Evolutionary conservation across 371 early-diverging fungal species (phyloP).

Genomic region (Mucor plumbeus): DNA sequence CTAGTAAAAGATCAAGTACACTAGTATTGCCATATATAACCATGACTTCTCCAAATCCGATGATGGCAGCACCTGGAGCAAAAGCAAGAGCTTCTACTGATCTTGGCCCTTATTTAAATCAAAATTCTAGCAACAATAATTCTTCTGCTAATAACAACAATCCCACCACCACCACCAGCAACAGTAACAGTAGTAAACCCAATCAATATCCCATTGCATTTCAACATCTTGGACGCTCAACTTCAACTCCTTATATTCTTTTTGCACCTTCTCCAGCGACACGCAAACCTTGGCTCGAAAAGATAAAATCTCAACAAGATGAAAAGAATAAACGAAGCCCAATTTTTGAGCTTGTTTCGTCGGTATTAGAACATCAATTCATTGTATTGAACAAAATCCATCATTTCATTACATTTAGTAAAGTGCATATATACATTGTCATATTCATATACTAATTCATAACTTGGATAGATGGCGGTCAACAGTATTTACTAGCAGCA

Average conservation of each 20-base stretch:
- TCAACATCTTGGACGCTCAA: conserved; percentile 72
- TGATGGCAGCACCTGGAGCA: conserved; percentile 9
- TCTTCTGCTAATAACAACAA: background rate
- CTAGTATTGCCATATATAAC: conserved; percentile 19
- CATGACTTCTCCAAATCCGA: conserved; percentile 7
- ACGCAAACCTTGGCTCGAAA: conserved; percentile 82
- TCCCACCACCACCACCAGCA: too few relatives aligned
- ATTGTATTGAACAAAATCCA: conserved; percentile 31
- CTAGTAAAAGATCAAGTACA: conserved; percentile 32
- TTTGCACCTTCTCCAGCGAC: conserved; percentile 78
- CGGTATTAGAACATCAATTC: conserved; percentile 31
- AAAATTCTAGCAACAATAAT: background rate
- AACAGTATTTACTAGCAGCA: conserved; percentile 48
- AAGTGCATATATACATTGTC: conserved; percentile 13
- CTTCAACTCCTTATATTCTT: conserved; percentile 63
- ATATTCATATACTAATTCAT: too few relatives aligned
- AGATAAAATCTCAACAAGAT: conserved; percentile 74
- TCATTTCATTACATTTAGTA: conserved; percentile 50
- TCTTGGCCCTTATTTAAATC: conserved; percentile 13
- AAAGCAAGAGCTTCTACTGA: conserved; percentile 27
- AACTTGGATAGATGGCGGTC: conserved; percentile 34
- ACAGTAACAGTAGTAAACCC: conserved; percentile 4
- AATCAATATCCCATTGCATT: conserved; percentile 68
- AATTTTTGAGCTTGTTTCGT: conserved; percentile 64
- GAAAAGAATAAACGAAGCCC: conserved; percentile 55